Base-by-base conservation (phyloP, 306 rosid genomes). In the Gillenia trifoliata region DNA sequence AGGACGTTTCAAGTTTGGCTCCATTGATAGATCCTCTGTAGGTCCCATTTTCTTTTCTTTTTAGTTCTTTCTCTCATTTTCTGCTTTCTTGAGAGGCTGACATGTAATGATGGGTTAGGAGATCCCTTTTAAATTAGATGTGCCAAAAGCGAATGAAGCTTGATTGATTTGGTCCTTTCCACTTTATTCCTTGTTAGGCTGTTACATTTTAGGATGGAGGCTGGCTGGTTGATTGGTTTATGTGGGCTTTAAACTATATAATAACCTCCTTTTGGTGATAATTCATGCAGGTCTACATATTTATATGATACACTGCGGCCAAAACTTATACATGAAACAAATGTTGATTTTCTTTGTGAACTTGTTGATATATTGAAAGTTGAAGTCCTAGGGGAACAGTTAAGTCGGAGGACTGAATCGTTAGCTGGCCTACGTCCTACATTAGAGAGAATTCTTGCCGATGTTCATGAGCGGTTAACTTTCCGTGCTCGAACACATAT, bases 401-500 rank as follows among this genome's bases (percentile, higher is more conserved):
- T 83, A 77, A 90, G 77, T 81, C 86, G 91, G 75, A 80, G 83
- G 77, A 83, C 91, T 73, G 99, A 92, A 86, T 88, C 98, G 38
- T 79, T 95, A 71, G 93, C 87, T 73, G 98, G 97, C 71, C 82
- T 95, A 73, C 88, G 85, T 69, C 97, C 98, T 75, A 95, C 96
- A 49, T 88, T 95, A 74, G 87, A 92, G 78, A 95, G 99, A 81
- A 92, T 95, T 86, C 88, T 95, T 54, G 99, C 97, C 28, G 99
- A 95, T 81, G 93, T 95, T 75, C 99, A 92, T 49, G 99, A 95
- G 85, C 88, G 99, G 72, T 77, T 92, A 75, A 95, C 99, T 69
- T 95, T 95, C 71, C 98, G 98, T 78, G 98, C 99, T 55, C 87
- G 99, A 73, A 95, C 98, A 60, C 91, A 95, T 78, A 84, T 95